Evolutionary conservation across 192 early-diverging fungal genomes (phyloP), one percentile per base, ranked within the genome.

Genomic region (Linnemannia exigua): DNA sequence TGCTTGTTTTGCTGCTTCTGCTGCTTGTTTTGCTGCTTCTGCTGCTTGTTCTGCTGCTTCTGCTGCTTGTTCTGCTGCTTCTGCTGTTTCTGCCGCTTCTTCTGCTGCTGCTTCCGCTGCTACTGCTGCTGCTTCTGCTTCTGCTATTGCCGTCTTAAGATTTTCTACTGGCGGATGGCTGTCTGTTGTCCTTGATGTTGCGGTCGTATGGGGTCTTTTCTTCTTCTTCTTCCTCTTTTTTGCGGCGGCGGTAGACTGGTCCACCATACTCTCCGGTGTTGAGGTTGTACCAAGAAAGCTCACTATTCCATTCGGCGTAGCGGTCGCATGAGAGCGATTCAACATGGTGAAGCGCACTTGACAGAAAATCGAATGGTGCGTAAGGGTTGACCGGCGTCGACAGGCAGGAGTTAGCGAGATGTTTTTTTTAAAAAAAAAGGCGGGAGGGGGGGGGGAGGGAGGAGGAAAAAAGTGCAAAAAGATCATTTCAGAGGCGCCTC

Each of bases 141-240:
- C 70, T 72, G 25, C 70, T 72, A 25, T 48, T 48, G 70, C 70
- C 44, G 44, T 22, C 12, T 7, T 50, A 25, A 48, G 70, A 72
- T 50, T 50, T 9, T 20, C 47, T 72, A 44, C 36, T 50, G 70
- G 47, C 47, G 70, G 70, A 72, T 46, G 70, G 47, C n/a, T 25
- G 16, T 50, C 70, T 50, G 70, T 31, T 72, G 4, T 36, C 22
- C 20, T 25, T 25, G 70, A 31, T 74, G 8, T 74, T 37, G 50
- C 72, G 19, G 51, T 54, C 12, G 72, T 58, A 54, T 8, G 31
- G 11, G 72, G 6, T 31, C 52, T 51, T 54, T 74, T 74, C 51
- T 50, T 72, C 31, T 74, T 74, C 51, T 74, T 44, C 41, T 44
- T 44, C 41, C 9, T 74, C 31, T 74, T 74, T 50, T 74, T 52